A percentile compares a stretch with the other conserved stretches of the same genome.
Conservation (phyloP, 768 basidiomycete species). For the Hericium erinaceus region DNA sequence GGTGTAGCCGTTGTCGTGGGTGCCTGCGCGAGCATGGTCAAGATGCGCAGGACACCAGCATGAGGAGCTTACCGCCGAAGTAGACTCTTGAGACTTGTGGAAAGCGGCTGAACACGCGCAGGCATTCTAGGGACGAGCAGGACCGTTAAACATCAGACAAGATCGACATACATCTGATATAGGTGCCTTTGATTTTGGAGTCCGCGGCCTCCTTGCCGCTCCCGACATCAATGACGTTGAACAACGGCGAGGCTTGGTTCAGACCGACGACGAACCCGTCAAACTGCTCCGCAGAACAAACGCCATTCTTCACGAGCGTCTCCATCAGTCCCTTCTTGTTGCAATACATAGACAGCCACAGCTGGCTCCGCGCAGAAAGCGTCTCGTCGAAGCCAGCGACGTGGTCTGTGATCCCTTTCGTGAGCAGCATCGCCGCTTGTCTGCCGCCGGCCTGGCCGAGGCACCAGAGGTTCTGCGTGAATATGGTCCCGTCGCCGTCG, state of each 20-base stretch:
- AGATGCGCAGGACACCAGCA: not conserved
- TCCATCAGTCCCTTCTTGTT: constrained; percentile 28
- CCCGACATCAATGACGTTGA: constrained; percentile 34
- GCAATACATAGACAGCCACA: constrained; percentile 30
- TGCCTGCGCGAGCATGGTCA: constrained; percentile 12
- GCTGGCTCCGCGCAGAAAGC: constrained; percentile 21
- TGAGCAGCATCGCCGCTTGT: constrained; percentile 27
- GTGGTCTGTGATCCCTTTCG: constrained; percentile 27
- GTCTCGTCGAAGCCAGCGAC: constrained; percentile 18
- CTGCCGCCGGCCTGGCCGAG: constrained; percentile 26
- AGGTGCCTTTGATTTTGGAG: constrained; percentile 31
- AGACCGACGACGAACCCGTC: constrained; percentile 30
- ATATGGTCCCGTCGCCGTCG: constrained; percentile 33
- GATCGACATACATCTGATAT: not conserved
- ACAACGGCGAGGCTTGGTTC: constrained; percentile 30
- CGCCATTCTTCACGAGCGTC: constrained; percentile 18
- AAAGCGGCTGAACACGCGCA: constrained; percentile 49
- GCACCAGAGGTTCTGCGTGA: constrained; percentile 23
- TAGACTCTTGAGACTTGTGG: constrained; percentile 31
- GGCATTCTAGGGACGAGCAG: constrained; percentile 24
- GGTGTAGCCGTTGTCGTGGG: constrained; percentile 34
- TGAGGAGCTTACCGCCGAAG: constrained; percentile 25
- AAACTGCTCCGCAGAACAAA: constrained; percentile 27
- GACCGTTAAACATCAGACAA: not conserved
- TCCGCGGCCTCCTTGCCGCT: constrained; percentile 34